These are phyloP conservation scores for Chlorella vulgaris DNA, from an alignment of 139 green algal genomes.

Conservation along the genomic window DNA sequence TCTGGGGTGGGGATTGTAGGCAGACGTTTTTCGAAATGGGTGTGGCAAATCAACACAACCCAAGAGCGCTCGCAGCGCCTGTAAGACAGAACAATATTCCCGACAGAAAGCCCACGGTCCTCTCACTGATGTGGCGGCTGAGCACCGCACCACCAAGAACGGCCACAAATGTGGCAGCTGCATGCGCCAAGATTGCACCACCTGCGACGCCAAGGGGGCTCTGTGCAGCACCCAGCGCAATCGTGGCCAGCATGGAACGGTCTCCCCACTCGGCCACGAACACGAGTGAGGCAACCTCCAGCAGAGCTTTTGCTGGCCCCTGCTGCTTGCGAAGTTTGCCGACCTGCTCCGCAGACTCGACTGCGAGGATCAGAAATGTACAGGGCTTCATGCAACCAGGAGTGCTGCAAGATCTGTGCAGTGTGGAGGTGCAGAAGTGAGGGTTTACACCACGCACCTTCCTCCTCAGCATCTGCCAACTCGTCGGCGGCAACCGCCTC, in stretches of 20 bases:
- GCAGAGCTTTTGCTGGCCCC: conserved; percentile 8
- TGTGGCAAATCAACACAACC: too few relatives aligned
- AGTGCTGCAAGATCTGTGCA: not conserved
- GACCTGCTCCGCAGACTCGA: conserved; percentile 23
- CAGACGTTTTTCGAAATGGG: too few relatives aligned
- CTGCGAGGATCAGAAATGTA: conserved; percentile 23
- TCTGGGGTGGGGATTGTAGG: too few relatives aligned
- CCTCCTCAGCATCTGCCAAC: conserved; percentile 46
- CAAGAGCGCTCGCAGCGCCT: too few relatives aligned
- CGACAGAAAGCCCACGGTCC: conserved; percentile 77
- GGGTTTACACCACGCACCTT: not conserved
- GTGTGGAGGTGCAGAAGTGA: not conserved
- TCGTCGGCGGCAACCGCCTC: conserved; percentile 75
- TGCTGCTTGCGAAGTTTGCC: conserved; percentile 33
- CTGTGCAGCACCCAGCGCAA: conserved; percentile 91
- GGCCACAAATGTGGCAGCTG: conserved; percentile 89
- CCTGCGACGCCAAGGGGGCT: conserved; percentile 77
- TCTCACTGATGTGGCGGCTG: conserved; percentile 87
- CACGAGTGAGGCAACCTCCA: conserved; percentile 74
- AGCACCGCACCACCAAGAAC: conserved; percentile 88
- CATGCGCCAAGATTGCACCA: conserved; percentile 90
- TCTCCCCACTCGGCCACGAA: conserved; percentile 97
- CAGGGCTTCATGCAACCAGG: not conserved
- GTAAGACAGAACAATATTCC: conserved; percentile 91
- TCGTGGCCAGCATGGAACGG: conserved; percentile 96